Percentiles rank a stretch among this genome's conserved stretches.
These are phyloP conservation scores for Theileria equi DNA, from an alignment of 169 alveolate species.

Conservation along the genomic window DNA sequence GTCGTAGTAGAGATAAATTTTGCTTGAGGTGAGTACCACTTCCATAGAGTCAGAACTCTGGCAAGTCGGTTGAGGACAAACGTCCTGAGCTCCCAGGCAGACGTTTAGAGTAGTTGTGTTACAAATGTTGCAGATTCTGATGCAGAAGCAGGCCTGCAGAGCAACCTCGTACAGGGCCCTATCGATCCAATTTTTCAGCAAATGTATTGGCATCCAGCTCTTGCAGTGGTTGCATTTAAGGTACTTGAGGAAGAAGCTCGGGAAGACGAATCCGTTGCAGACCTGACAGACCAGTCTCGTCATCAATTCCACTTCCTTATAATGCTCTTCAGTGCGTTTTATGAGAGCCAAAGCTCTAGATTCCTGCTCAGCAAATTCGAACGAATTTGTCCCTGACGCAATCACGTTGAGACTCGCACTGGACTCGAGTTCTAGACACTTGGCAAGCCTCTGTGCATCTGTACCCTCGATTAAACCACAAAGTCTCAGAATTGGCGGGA, in stretches of 20 bases:
- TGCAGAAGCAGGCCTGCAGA: slow-evolving; percentile 54
- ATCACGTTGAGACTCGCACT: not conserved
- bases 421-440: slow-evolving; percentile 47
- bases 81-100: slow-evolving; percentile 43
- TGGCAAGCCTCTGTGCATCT: slow-evolving; percentile 72
- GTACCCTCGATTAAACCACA: slow-evolving; percentile 88
- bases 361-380: slow-evolving; percentile 52
- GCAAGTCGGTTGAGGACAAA: slow-evolving; percentile 68
- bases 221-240: slow-evolving; percentile 58
- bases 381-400: slow-evolving; percentile 12
- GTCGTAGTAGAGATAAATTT: slow-evolving; percentile 60
- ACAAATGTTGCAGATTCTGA: slow-evolving; percentile 53
- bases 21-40: slow-evolving; percentile 41
- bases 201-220: slow-evolving; percentile 58
- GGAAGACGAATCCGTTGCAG: slow-evolving; percentile 37
- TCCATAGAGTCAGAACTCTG: slow-evolving; percentile 64
- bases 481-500: slow-evolving; percentile 88
- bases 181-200: slow-evolving; percentile 57
- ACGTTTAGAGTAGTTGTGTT: slow-evolving; percentile 60
- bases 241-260: slow-evolving; percentile 58
- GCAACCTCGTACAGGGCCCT: slow-evolving; percentile 52
- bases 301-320: slow-evolving; percentile 48
- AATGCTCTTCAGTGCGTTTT: slow-evolving; percentile 43
- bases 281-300: slow-evolving; percentile 45
- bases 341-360: slow-evolving; percentile 54